Base-by-base conservation (phyloP, 345 rosid genomes). In the Melastoma malabathricum region DNA sequence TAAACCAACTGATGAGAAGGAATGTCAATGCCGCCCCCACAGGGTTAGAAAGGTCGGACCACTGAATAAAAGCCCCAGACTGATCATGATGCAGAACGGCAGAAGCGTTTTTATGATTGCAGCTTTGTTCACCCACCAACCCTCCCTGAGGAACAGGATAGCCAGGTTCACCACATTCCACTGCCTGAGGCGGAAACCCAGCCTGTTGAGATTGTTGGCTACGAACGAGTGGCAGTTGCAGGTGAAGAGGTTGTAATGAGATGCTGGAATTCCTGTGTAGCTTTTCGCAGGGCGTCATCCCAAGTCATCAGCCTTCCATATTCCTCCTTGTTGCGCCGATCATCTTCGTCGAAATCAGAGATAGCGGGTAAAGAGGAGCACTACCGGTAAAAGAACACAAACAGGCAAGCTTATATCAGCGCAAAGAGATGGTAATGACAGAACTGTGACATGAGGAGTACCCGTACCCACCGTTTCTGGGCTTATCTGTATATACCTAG, bases 161-260 rank as follows among this genome's bases (percentile, higher is more conserved):
- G 93, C 95, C 16, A 86, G 75, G 70, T 86, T 92, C 63, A 84
- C 93, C 62, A 92, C 80, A 52, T 86, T 86, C 96, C 95, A 92
- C 45, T 95, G 77, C 6, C 96, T 81, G 6, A 82, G 76, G 27
- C 48, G 67, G 34, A 78, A 61, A 2, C 81, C 86, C 65, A 92
- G 46, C 68, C 95, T 78, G 75, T 92, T 92, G 41, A 92, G 64
- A 69, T 77, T 84, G 75, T 84, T 84, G 64, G 86, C 98, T 15
- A 92, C 98, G 65, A 82, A 87, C 6, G 93, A 92, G 64, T 92
- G 98, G 74, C 93, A 92, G 67, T 92, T 92, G 79, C 96, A 92
- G 15, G 95, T 84, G 58, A 92, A 73, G 53, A 92, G 89, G 64
- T 74, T 82, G 63, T 92, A 92, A 0, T 51, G 6, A 64, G 71